phyloP scores from a whole-genome alignment of 2,329 filamentous ascomycete species.

The Cordyceps fumosorosea region DNA sequence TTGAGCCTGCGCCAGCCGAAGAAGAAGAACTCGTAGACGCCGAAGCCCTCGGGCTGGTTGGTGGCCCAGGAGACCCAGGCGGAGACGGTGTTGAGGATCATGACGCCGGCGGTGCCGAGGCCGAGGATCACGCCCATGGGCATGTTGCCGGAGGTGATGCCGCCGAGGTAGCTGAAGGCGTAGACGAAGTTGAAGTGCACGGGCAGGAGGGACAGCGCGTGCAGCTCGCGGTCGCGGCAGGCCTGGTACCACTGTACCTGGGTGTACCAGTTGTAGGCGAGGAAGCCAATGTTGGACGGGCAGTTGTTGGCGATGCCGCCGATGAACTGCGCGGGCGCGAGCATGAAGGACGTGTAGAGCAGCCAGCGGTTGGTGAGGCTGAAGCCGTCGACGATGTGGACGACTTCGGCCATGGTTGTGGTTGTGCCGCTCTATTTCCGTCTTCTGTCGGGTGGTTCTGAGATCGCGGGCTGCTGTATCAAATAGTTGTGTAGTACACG shows the following conservation, averaged over 20 bases:
- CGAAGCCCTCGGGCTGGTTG: conserved; percentile 13
- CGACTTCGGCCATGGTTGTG: not conserved
- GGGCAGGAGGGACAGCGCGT: conserved; percentile 15
- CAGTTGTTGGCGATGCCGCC: conserved; percentile 14
- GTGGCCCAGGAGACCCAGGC: conserved; percentile 16
- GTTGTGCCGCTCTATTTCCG: not conserved
- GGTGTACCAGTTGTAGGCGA: conserved; percentile 18
- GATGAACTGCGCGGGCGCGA: conserved; percentile 15
- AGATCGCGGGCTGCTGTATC: not conserved
- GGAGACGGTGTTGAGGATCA: conserved; percentile 16
- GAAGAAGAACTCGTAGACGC: conserved; percentile 18
- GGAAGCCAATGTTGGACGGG: conserved; percentile 17
- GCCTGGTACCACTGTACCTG: conserved; percentile 15
- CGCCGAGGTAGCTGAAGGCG: conserved; percentile 16
- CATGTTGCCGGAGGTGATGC: conserved; percentile 15
- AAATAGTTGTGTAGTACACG: not conserved
- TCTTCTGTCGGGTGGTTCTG: no score
- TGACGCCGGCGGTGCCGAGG: conserved; percentile 16
- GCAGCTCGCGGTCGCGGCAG: conserved; percentile 10
- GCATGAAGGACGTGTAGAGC: conserved; percentile 16
- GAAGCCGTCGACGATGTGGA: conserved; percentile 16
- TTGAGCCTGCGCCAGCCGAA: conserved; percentile 18
- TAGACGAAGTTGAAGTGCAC: conserved; percentile 18
- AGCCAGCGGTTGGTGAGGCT: conserved; percentile 17
- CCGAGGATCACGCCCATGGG: conserved; percentile 14